Evolutionary conservation across 83 land plant genomes (phyloP).

Genomic region (Picea abies): DNA sequence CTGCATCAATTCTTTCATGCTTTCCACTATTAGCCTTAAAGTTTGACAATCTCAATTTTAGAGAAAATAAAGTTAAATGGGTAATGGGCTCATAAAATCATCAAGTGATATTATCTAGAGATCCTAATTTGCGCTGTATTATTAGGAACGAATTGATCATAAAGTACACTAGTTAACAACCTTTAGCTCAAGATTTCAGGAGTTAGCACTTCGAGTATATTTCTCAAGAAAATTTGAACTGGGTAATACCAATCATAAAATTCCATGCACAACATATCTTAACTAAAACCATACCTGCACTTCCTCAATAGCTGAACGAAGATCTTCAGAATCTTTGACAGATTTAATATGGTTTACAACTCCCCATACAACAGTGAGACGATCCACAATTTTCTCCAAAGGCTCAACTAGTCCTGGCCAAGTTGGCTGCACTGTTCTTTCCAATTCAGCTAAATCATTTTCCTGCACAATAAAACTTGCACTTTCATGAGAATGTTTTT

Average conservation of each 20-base stretch:
- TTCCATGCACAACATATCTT: background rate
- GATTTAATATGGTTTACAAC: constrained; percentile 75
- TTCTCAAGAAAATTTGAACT: background rate
- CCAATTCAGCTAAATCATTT: constrained; percentile 62
- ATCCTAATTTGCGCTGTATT: background rate
- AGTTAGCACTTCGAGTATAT: background rate
- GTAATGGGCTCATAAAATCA: background rate
- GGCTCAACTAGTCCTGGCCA: constrained; percentile 82
- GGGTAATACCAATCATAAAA: background rate
- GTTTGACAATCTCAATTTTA: background rate
- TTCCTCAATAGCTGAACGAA: constrained; percentile 79
- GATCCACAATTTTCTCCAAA: constrained; percentile 74
- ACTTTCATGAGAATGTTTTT: no score
- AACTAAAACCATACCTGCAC: constrained; percentile 60
- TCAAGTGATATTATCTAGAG: background rate
- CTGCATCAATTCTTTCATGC: background rate
- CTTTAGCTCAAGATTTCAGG: background rate
- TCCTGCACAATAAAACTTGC: constrained; percentile 41
- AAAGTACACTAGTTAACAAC: background rate
- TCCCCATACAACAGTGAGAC: constrained; percentile 78
- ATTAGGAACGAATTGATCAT: background rate
- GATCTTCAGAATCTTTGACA: constrained; percentile 80
- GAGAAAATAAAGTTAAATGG: background rate
- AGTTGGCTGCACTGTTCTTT: constrained; percentile 65
- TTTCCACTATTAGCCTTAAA: background rate